Evolutionary conservation across 805 yeast genomes (phyloP).

Genomic region (Starmerella kuoi): DNA sequence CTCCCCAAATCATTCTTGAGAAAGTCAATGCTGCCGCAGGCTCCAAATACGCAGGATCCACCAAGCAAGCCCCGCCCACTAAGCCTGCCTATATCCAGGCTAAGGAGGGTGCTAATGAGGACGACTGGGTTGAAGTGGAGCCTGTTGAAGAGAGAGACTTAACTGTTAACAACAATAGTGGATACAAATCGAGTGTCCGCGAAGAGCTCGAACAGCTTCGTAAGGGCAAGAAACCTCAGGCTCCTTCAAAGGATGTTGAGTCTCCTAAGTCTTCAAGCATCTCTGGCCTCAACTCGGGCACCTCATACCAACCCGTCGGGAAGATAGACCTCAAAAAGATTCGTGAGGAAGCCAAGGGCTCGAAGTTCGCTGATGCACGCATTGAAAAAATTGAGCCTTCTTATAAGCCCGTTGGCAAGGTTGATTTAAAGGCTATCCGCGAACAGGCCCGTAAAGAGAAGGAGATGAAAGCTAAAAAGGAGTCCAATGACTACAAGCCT

Average conservation of each 20-base stretch:
- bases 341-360: constrained; percentile 24
- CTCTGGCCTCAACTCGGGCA: constrained; percentile 20
- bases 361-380: constrained; percentile 26
- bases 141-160: constrained; percentile 25
- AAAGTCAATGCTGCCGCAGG: constrained; percentile 88
- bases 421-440: constrained; percentile 37
- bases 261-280: constrained; percentile 2
- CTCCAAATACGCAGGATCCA: constrained; percentile 65
- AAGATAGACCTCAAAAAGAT: constrained; percentile 29
- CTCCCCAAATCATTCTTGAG: constrained; percentile 58
- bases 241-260: neutral
- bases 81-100: constrained; percentile 30
- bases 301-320: constrained; percentile 29
- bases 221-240: constrained; percentile 7
- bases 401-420: constrained; percentile 53
- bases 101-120: constrained; percentile 34
- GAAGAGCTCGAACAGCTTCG: constrained; percentile 16
- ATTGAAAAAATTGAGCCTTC: constrained; percentile 34
- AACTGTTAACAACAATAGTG: neutral
- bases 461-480: constrained; percentile 15
- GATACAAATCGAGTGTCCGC: constrained; percentile 16
- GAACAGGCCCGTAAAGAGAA: constrained; percentile 28
- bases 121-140: constrained; percentile 56
- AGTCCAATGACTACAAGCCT: neutral
- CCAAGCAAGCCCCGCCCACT: constrained; percentile 24